Evolutionary conservation across 1,139 yeast genomes (phyloP).

Genomic region (Saccharomycopsis phalli): DNA sequence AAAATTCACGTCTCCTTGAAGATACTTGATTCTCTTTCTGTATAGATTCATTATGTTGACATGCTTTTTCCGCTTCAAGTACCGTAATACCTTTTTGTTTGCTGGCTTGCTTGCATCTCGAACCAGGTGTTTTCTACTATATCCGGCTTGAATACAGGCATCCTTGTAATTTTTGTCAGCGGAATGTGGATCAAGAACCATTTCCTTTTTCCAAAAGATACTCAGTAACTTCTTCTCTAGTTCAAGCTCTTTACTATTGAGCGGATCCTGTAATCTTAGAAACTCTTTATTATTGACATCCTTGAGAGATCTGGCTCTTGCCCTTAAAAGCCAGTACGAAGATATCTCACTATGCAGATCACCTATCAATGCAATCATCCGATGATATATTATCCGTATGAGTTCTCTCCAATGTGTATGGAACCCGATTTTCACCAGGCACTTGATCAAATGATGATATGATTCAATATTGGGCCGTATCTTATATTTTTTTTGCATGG

Average conservation of each 20-base stretch:
- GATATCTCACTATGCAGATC: constrained; percentile 19
- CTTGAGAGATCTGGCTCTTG: constrained; percentile 23
- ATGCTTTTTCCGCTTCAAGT: constrained; percentile 11
- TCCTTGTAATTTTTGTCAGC: constrained; percentile 3
- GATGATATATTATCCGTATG: constrained; percentile 23
- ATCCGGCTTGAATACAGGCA: constrained; percentile 1
- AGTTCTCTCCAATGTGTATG: constrained; percentile 24
- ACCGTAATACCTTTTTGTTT: not conserved
- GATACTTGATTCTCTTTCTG: constrained; percentile 11
- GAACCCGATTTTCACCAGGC: constrained; percentile 28
- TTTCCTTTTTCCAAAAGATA: not conserved
- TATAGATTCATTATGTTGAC: constrained; percentile 13
- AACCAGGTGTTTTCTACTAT: no score
- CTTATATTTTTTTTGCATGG: constrained; percentile 23
- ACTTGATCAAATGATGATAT: constrained; percentile 29
- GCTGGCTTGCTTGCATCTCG: not conserved
- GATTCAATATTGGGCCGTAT: constrained; percentile 26
- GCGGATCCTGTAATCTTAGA: constrained; percentile 17
- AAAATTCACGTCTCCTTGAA: no score
- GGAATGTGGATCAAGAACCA: not conserved
- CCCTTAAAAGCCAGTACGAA: constrained; percentile 24
- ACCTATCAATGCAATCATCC: constrained; percentile 17
- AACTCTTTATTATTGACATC: constrained; percentile 20
- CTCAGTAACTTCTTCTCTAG: constrained; percentile 5
- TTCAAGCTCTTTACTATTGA: constrained; percentile 21